These are phyloP conservation scores for Aspergillus sp. DNA, from an alignment of 2,329 filamentous ascomycete species.

Conservation along the genomic window DNA sequence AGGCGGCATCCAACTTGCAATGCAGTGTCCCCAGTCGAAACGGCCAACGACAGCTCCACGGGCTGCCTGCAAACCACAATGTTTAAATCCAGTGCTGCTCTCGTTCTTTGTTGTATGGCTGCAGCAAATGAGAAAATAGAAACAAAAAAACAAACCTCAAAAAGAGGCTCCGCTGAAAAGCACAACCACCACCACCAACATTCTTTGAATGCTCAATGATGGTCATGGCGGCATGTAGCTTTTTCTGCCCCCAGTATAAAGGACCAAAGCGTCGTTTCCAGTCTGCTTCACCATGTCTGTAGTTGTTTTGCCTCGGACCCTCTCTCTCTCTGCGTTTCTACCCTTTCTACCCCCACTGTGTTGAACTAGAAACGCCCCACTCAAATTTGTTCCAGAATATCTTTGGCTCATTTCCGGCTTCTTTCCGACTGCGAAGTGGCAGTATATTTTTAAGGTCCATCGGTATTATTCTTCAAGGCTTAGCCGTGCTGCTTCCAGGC, in stretches of 20 bases:
- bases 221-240: slow-evolving; percentile 18
- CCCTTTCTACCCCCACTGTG: background rate
- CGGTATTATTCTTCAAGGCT: too few species aligned
- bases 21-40: background rate
- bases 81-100: background rate
- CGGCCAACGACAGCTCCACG: background rate
- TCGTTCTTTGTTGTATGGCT: background rate
- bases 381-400: background rate
- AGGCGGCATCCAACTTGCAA: slow-evolving; percentile 1
- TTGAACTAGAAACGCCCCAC: background rate
- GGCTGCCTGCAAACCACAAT: background rate
- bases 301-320: background rate
- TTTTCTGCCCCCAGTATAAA: background rate
- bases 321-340: background rate
- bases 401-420: background rate
- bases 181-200: background rate
- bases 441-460: background rate
- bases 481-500: background rate
- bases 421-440: background rate
- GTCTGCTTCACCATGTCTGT: background rate
- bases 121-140: background rate
- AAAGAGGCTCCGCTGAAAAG: slow-evolving; percentile 1
- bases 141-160: background rate
- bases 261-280: slow-evolving; percentile 3
- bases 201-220: background rate